Percentiles rank a stretch among this genome's conserved stretches.
Conservation (phyloP, 768 basidiomycete genomes). For the Imleria badia region DNA sequence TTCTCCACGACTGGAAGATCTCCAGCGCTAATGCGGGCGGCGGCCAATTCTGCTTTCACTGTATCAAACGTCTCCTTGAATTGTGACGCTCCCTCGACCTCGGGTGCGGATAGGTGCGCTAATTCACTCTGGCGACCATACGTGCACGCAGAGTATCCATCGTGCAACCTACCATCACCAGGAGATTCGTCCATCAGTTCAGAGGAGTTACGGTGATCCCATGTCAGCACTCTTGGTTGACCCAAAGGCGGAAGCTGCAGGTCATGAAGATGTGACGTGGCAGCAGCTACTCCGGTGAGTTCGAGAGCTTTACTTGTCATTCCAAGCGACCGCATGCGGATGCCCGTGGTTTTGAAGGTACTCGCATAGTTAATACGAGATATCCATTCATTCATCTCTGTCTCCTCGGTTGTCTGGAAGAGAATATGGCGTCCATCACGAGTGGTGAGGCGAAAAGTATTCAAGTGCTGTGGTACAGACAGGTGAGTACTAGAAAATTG, state of each 20-base stretch:
- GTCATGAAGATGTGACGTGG: constrained; percentile 78
- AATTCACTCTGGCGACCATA: constrained; percentile 17
- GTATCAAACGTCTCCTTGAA: constrained; percentile 83
- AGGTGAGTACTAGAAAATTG: constrained; percentile 2
- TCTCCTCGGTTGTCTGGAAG: constrained; percentile 66
- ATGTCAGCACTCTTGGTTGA: constrained; percentile 32
- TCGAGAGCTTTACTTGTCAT: constrained; percentile 71
- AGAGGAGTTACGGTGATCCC: constrained; percentile 42
- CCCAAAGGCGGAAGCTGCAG: constrained; percentile 39
- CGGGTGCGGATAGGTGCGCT: constrained; percentile 45
- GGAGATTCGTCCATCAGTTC: constrained; percentile 39
- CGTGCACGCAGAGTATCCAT: constrained; percentile 32
- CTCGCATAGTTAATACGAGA: constrained; percentile 91
- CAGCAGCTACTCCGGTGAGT: constrained; percentile 82
- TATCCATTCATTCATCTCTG: constrained; percentile 89
- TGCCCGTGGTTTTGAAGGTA: constrained; percentile 81
- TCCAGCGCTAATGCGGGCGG: constrained; percentile 39
- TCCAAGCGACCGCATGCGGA: constrained; percentile 74
- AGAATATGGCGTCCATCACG: constrained; percentile 80
- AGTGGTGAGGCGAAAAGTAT: constrained; percentile 77
- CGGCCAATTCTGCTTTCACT: constrained; percentile 81
- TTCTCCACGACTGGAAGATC: constrained; percentile 21
- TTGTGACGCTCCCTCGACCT: constrained; percentile 60
- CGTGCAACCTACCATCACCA: constrained; percentile 21
- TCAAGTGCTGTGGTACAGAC: constrained; percentile 41